These are phyloP conservation scores for Xylariomycetidae sp. DNA, from an alignment of 2,329 filamentous ascomycete genomes.

Conservation along the genomic window DNA sequence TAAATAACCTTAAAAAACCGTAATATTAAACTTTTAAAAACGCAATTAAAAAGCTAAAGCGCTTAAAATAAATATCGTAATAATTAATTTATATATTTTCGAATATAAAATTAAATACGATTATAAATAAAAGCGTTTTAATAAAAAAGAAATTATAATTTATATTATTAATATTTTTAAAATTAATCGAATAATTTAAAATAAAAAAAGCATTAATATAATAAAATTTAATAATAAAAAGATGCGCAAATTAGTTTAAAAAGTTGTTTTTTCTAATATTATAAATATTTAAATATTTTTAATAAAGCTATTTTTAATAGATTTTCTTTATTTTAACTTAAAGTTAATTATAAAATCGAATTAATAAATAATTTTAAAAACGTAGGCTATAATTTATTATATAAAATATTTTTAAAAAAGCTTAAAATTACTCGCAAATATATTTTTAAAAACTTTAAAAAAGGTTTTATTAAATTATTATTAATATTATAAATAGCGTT, in stretches of 20 bases:
- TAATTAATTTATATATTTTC: too few relatives aligned
- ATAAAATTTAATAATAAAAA: not conserved
- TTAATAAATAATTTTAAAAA: not conserved
- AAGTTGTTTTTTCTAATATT: not conserved
- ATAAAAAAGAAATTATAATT: not conserved
- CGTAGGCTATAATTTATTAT: not conserved
- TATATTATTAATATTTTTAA: not conserved
- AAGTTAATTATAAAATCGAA: not conserved
- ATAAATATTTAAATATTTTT: not conserved
- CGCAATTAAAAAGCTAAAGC: too few relatives aligned
- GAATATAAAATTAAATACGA: not conserved
- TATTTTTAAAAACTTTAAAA: not conserved
- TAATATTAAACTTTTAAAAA: too few relatives aligned
- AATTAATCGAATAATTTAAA: not conserved
- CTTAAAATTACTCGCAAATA: not conserved
- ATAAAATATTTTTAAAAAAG: not conserved
- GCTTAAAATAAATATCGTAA: too few relatives aligned
- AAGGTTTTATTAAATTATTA: constrained; percentile 1
- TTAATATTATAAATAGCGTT: not conserved
- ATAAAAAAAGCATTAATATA: not conserved
- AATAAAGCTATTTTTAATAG: not conserved
- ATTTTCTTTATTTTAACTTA: not conserved
- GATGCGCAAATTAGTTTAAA: not conserved
- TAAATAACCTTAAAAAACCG: too few relatives aligned
- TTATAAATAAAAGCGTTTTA: not conserved